Base-by-base conservation (phyloP, 805 yeast species). In the Wickerhamiella bombiphila region DNA sequence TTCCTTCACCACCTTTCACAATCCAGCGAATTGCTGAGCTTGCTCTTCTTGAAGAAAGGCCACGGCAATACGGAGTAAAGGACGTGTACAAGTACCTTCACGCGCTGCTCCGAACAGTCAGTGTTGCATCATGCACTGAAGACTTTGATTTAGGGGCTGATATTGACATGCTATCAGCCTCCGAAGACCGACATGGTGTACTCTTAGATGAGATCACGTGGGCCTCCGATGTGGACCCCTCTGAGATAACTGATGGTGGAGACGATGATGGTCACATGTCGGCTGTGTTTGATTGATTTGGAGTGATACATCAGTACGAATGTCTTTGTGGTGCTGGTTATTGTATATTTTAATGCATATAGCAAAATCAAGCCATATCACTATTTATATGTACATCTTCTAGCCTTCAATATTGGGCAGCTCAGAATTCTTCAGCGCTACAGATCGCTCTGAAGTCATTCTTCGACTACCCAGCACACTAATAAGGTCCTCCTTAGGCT, bases 21-120 rank as follows among this genome's bases (percentile, higher is more conserved):
- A 29, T 61, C 5, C 64, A 60, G 42, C 46, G 65, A 18, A 32
- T 60, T 21, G 56, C 59, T 4, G 66, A 60, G 40, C 47, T 60
- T 26, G 44, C 59, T 18, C 24, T 40, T 5, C 34, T 37, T 3
- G 20, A 28, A 16, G 26, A 24, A 24, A 13, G 13, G 9, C 60
- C 61, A 6, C 39, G 39, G 19, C 37, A 40, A 33, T 45, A 44
- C 36, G 53, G 56, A 33, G 24, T 34, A 8, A 36, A 34, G 2
- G 38, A 26, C 11, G 58, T 52, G 20, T 50, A 41, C 37, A 46
- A 45, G 29, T 40, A 37, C 22, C 37, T 46, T 9, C 42, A 44
- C 17, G 41, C 51, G 25, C 38, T 48, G 16, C 41, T 41, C 15
- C 50, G 46, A 21, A 34, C 40, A 17, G 42, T 36, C 13, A 35